These are phyloP conservation scores for Hypoxylon trugodes DNA, from an alignment of 495 filamentous ascomycete species.

Conservation along the genomic window DNA sequence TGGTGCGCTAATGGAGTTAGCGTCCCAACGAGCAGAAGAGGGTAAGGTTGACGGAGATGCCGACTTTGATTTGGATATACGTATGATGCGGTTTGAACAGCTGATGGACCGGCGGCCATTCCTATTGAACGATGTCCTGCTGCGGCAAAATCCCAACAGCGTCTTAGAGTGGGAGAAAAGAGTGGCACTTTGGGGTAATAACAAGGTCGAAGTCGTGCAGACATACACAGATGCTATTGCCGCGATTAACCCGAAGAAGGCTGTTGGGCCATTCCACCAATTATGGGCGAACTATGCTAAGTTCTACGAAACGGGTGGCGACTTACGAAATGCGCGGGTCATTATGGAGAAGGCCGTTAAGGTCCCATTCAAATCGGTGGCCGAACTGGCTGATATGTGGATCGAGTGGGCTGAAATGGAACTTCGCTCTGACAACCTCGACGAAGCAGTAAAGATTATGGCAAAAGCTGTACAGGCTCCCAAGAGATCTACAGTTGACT, in stretches of 20 bases:
- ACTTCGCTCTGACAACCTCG: constrained; percentile 92
- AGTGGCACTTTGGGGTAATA: constrained; percentile 93
- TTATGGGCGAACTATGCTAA: constrained; percentile 98
- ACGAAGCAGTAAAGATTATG: constrained; percentile 94
- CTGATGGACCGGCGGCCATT: constrained; percentile 98
- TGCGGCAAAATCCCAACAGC: constrained; percentile 96
- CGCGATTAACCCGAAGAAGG: constrained; percentile 93
- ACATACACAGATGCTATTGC: constrained; percentile 96
- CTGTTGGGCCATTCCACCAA: constrained; percentile 91
- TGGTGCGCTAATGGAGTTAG: constrained; percentile 86
- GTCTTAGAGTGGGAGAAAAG: constrained; percentile 98
- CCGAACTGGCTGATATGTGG: constrained; percentile 97
- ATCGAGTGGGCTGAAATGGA: constrained; percentile 99
- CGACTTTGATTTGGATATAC: constrained; percentile 95
- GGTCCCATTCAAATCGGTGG: constrained; percentile 93
- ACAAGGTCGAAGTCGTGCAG: constrained; percentile 88
- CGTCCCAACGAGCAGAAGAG: constrained; percentile 81
- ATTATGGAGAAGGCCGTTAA: constrained; percentile 99
- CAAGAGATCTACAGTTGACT: constrained; percentile 94
- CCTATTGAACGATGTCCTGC: constrained; percentile 93
- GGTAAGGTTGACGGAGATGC: constrained; percentile 83
- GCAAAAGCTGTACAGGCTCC: constrained; percentile 95
- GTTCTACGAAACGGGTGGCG: constrained; percentile 91
- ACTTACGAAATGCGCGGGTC: constrained; percentile 82
- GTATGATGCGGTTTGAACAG: constrained; percentile 98